phyloP scores from a whole-genome alignment of 2,329 filamentous ascomycete species.

The Parastagonospora nodorum region DNA sequence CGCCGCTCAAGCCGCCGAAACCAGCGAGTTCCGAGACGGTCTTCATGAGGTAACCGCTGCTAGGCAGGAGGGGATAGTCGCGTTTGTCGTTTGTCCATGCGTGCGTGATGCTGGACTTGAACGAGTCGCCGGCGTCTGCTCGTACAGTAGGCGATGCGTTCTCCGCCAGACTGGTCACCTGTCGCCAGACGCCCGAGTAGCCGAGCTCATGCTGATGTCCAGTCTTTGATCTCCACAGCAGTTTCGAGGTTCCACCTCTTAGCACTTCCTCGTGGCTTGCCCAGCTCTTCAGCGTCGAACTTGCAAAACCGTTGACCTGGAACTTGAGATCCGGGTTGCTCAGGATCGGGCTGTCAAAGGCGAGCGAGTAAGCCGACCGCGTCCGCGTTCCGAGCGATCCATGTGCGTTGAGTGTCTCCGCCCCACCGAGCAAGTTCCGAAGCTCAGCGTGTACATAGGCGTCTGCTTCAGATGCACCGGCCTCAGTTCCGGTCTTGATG shows the following conservation, averaged over 20 bases:
- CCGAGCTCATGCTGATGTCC: constrained; percentile 77
- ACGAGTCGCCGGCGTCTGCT: constrained; percentile 83
- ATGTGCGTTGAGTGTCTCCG: constrained; percentile 85
- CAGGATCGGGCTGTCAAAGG: constrained; percentile 79
- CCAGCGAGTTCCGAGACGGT: constrained; percentile 84
- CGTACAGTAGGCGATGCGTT: constrained; percentile 82
- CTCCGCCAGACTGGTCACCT: constrained; percentile 77
- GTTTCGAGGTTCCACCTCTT: constrained; percentile 75
- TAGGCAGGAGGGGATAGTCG: constrained; percentile 84
- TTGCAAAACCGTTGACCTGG: constrained; percentile 79
- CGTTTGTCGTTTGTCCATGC: constrained; percentile 79
- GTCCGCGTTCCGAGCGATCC: constrained; percentile 89
- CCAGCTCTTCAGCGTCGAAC: constrained; percentile 87
- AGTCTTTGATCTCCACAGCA: constrained; percentile 71
- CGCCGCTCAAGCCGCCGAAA: constrained; percentile 79
- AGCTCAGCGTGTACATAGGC: constrained; percentile 86
- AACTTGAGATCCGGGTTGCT: constrained; percentile 82
- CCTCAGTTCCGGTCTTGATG: constrained; percentile 91
- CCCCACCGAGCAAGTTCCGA: constrained; percentile 93
- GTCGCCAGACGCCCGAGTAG: constrained; percentile 84
- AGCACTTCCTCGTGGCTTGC: constrained; percentile 91
- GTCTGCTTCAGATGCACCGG: constrained; percentile 91
- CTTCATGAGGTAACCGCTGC: constrained; percentile 79
- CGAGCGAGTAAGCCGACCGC: constrained; percentile 86
- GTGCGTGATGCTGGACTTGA: constrained; percentile 86